Base-by-base conservation (phyloP, 768 basidiomycete species). In the Hygrophorus russula region DNA sequence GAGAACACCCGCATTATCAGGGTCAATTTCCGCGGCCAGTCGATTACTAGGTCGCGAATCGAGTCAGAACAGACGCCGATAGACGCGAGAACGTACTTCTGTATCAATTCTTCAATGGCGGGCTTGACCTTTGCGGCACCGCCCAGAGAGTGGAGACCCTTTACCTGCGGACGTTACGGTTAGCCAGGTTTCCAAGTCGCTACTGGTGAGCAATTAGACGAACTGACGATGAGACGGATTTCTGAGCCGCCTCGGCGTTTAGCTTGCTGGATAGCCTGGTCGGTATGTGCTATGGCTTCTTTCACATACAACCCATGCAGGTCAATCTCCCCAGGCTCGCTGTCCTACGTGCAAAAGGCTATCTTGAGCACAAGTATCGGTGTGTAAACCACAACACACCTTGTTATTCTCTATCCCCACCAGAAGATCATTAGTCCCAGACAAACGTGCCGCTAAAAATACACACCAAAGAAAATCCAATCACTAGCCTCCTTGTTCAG, bases 251-350 rank as follows among this genome's bases (percentile, higher is more conserved):
- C 85, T 27, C 70, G 62, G 24, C 57, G 60, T 44, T 79, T 80
- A 11, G 86, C 89, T 28, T 73, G 63, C 54, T 76, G 63, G 19
- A 96, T 73, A 10, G 83, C 80, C 17, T 59, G 53, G 50, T 97
- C 93, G 1, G 77, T 80, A 41, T 71, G 72, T 34, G 72, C 66
- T 38, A 94, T 77, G 15, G 92, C 89, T 63, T 98, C 94, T 56
- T 89, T 90, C 48, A 94, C 92, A 59, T 88, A 94, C 3, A 98
- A 65, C 1, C 90, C 93, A 55, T 97, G 93, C 17, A 97, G 64
- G 60, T 97, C 88, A 36, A 96, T 65, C 58, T 91, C 85, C 1
- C 82, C 85, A 0, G 71, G 71, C 46, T 73, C 59, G 41, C 80
- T 79, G 47, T 84, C 78, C 75, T 81, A 53, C 34, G n/a, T n/a